phyloP scores from a whole-genome alignment of 2,329 filamentous ascomycete species.

The Dothistroma septosporum region DNA sequence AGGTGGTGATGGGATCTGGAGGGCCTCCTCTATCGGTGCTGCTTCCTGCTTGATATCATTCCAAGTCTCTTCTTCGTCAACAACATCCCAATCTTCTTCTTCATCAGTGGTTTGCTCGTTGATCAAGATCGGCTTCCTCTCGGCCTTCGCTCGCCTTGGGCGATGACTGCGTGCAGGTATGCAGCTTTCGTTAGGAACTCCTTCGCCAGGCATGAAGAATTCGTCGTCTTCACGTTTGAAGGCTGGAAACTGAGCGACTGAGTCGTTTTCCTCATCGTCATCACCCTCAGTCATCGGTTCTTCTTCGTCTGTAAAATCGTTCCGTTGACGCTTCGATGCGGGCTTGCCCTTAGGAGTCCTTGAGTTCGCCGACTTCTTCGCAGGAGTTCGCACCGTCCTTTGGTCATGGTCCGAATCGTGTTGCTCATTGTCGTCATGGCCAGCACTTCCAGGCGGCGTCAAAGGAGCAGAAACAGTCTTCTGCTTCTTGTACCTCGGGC shows the following conservation, averaged over 20 bases:
- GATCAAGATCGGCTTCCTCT: not conserved
- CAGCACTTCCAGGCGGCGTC: not conserved
- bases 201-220: not conserved
- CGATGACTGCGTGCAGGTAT: not conserved
- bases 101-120: not conserved
- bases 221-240: slow-evolving; percentile 2
- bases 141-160: not conserved
- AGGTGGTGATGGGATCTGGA: not conserved
- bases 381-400: not conserved
- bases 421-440: not conserved
- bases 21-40: not conserved
- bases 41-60: not conserved
- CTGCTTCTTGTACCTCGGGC: not conserved
- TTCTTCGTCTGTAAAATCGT: not conserved
- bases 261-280: not conserved
- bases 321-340: not conserved
- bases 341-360: not conserved
- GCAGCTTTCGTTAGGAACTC: no score
- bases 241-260: not conserved
- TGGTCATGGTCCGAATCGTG: not conserved
- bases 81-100: not conserved
- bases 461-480: not conserved
- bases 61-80: not conserved
- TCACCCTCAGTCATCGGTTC: not conserved
- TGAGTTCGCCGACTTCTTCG: not conserved